Evolutionary conservation across 2,329 filamentous ascomycete genomes (phyloP), one percentile per base, ranked within the genome.

Genomic region (Cercospora janseana): DNA sequence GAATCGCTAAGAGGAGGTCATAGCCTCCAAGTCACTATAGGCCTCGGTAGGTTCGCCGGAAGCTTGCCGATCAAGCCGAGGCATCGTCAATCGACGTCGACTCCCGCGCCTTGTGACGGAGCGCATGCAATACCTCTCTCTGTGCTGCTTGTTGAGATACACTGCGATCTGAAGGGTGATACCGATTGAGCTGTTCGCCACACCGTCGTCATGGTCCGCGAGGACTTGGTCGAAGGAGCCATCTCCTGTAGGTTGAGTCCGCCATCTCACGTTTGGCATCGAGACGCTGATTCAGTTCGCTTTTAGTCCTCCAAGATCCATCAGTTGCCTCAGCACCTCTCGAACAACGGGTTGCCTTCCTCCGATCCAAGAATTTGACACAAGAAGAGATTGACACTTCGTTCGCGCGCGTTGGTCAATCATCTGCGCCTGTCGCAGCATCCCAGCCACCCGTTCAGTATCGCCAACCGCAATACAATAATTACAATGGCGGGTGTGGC

Each of bases 281-380:
- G 26, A 23, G 6, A 24, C 10, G 8, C 31, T 32, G 15, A 41
- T 34, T 24, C 51, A 28, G 10, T 38, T 29, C 15, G 23, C 16
- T 12, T 65, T 92, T 89, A 65, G 63, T 98, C 72, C 83, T 98
- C 54, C 89, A 94, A 73, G 93, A 98, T 69, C 91, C 93, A 8
- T 94, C 86, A 44, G 92, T 98, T 60, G 83, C 89, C 28, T 82
- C 83, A 7, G 92, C 93, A 4, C 86, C 93, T n/a, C 75, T 95
- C 55, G 93, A 97, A 66, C 96, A 93, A 71, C 85, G 89, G 58
- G 81, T 97, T 52, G 87, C 90, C 6, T 98, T 98, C 63, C 79
- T 98, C 15, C 88, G 91, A 70, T 94, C 91, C 6, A 98, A 98
- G 74, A 97, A 98, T 70, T 79, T 98, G 47, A 97, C 92, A 1